These are phyloP conservation scores for Fraxinus velutina DNA, from an alignment of 305 asterid species.

Conservation along the genomic window DNA sequence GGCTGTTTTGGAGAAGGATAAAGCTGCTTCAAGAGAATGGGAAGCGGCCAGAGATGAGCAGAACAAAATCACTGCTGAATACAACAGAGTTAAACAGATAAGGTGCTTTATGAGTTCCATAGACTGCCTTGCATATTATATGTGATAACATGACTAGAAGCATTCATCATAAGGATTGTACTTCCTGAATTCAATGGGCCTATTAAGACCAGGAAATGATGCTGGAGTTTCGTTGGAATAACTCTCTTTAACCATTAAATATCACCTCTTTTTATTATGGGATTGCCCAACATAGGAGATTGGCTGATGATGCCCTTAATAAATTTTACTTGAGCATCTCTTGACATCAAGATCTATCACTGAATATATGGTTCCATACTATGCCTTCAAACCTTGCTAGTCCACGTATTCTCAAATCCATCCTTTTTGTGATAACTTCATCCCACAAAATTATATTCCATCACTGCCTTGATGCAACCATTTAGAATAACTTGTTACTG, in stretches of 20 bases:
- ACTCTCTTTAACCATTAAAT: background rate
- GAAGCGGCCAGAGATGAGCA: slow-evolving; percentile 91
- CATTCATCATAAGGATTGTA: background rate
- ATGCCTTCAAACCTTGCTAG: background rate
- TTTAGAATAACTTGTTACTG: background rate
- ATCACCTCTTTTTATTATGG: slow-evolving; percentile 1
- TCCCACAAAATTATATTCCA: background rate
- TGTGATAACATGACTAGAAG: slow-evolving; percentile 3
- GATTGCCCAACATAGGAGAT: slow-evolving; percentile 1
- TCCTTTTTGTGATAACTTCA: background rate
- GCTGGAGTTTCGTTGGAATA: slow-evolving; percentile 4
- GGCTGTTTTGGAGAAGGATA: slow-evolving; percentile 77
- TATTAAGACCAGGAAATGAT: slow-evolving; percentile 14
- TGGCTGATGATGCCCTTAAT: background rate
- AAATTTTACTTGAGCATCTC: slow-evolving; percentile 1
- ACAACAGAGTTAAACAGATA: slow-evolving; percentile 58
- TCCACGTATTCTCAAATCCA: background rate
- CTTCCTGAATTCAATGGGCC: background rate
- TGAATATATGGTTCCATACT: background rate
- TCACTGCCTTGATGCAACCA: background rate
- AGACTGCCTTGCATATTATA: background rate
- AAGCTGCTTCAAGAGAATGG: slow-evolving; percentile 73
- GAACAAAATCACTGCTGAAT: slow-evolving; percentile 63
- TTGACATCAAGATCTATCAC: slow-evolving; percentile 9
- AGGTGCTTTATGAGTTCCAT: slow-evolving; percentile 43